Conservation (phyloP, 176 grass and related monocot species). For the Lolium multiflorum region DNA sequence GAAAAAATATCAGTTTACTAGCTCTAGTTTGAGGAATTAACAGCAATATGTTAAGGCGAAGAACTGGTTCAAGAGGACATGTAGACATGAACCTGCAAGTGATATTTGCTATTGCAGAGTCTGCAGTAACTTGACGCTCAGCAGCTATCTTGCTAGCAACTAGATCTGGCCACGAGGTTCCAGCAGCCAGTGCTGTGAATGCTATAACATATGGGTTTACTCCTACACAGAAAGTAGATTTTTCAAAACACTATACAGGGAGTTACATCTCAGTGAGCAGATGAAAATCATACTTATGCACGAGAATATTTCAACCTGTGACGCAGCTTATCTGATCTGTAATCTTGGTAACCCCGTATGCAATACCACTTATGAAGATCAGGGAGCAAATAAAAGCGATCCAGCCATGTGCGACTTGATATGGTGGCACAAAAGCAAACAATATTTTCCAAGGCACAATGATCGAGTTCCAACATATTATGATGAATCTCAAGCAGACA, state of each 20-base stretch:
- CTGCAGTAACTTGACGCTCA: conserved; percentile 89
- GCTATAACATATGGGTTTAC: conserved; percentile 92
- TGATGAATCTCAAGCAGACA: conserved; percentile 29
- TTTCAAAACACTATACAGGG: background rate
- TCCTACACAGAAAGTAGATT: conserved; percentile 54
- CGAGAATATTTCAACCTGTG: conserved; percentile 66
- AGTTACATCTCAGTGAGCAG: conserved; percentile 12
- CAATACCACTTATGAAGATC: conserved; percentile 81
- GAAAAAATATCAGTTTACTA: background rate
- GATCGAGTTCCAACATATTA: conserved; percentile 62
- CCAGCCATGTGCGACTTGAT: conserved; percentile 83
- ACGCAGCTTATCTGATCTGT: conserved; percentile 93
- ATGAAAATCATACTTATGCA: conserved; percentile 17
- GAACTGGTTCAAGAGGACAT: background rate
- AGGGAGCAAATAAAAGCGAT: conserved; percentile 78
- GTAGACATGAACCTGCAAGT: conserved; percentile 75
- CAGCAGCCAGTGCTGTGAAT: conserved; percentile 84
- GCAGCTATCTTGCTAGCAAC: conserved; percentile 98
- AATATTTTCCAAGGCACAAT: conserved; percentile 74
- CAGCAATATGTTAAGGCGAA: background rate
- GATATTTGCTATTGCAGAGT: conserved; percentile 97
- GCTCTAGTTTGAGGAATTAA: background rate
- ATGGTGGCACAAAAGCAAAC: conserved; percentile 80
- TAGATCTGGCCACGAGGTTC: conserved; percentile 95
- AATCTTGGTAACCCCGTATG: conserved; percentile 85